Base-by-base conservation (phyloP, 1,139 yeast species). In the Candida frijolesensis region DNA sequence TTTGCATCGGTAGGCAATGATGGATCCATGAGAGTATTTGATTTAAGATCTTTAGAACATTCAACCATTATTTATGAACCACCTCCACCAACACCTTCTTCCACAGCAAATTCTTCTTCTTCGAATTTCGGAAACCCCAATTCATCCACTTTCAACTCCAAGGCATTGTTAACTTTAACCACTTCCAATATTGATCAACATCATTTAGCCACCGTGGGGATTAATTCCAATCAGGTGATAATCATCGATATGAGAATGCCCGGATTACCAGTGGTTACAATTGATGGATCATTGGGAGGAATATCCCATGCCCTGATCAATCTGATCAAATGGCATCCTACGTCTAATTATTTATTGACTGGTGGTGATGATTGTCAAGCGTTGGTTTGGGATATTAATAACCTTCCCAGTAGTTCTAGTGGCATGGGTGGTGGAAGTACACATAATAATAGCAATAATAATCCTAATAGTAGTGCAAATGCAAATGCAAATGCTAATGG, bases 1-100 rank as follows among this genome's bases (percentile, higher is more conserved):
- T 94, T 94, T 70, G 90, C 96, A 42, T 87, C 96, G 50, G 96
- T 94, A 47, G 97, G 98, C 2, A 92, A 92, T 51, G 99, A 94
- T 69, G 99, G 99, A 1, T 87, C 96, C 16, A 90, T 92, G 67
- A 76, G 99, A 48, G 87, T 94, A 22, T 94, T 94, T 68, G 99
- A 94, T 64, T 76, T 94, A 54, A 74, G 99, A 53, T 81, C 95
- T 15, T 74, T 94, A 48, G 98, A 95, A 56, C 98, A 92, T 66
- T 89, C 96, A 11, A 94, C 99, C 2, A 94, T 94, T 56, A 87
- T 94, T 27, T 94, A 90, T 65, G 99, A 94, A 62, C 80, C 79
- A 3, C 47, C 65, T 5, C 50, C 48, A 39, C 50, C 61, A n/a
- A 85, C 86, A 1, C 64, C 70, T 22, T 42, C 58, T n/a, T 47